These are phyloP conservation scores for Pseudozyma pruni DNA, from an alignment of 1,284 basidiomycete species.

Conservation along the genomic window DNA sequence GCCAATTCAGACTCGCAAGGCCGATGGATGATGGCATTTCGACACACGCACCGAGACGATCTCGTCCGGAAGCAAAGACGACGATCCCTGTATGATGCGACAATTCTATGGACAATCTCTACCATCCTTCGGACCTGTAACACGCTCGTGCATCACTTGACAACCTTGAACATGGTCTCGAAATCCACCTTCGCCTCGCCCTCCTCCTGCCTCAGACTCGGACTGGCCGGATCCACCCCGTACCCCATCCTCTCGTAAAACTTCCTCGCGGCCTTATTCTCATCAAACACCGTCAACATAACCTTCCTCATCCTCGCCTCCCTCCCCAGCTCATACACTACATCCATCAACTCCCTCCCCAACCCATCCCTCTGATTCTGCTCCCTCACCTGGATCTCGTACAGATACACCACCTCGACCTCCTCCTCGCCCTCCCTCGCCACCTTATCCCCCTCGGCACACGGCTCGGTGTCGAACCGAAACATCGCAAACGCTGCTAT, in stretches of 20 bases:
- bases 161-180: conserved; percentile 34
- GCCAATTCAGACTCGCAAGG: too few relatives aligned
- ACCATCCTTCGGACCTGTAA: too few relatives aligned
- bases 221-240: conserved; percentile 70
- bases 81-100: background rate
- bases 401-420: conserved; percentile 44
- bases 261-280: conserved; percentile 20
- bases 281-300: conserved; percentile 46
- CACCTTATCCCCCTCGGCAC: conserved; percentile 5
- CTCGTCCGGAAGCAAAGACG: background rate
- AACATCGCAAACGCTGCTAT: conserved; percentile 43
- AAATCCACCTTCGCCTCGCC: conserved; percentile 19
- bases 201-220: conserved; percentile 8
- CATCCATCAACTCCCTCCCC: conserved; percentile 30
- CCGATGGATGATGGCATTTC: too few relatives aligned
- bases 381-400: conserved; percentile 36
- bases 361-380: conserved; percentile 33
- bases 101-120: background rate
- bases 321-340: conserved; percentile 14
- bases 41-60: background rate
- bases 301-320: conserved; percentile 24
- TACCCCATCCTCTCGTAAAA: conserved; percentile 40
- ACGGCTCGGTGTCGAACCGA: conserved; percentile 44
- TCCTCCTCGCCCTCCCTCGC: conserved; percentile 11
- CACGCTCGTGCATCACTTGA: background rate